Percentiles rank a stretch among this genome's conserved stretches.
Evolutionary conservation across 2,329 filamentous ascomycete species (phyloP).

Genomic region (Neofusicoccum parvum): DNA sequence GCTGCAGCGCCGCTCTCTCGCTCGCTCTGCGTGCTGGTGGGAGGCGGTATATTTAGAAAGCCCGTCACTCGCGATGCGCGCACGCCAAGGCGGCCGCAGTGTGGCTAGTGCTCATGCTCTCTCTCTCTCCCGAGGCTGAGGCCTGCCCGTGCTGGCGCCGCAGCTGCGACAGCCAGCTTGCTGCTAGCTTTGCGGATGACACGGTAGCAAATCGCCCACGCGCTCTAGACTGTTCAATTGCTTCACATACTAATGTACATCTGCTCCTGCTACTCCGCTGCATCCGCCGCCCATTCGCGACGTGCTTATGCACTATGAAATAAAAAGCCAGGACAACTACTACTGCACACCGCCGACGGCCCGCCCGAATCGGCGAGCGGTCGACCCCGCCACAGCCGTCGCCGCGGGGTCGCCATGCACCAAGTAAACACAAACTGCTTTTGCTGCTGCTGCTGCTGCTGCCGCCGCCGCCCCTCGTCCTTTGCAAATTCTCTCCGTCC

Average conservation of each 20-base stretch:
- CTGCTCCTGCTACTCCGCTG: not conserved
- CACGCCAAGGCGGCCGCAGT: not conserved
- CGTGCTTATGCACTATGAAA: not conserved
- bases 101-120: conserved; percentile 10
- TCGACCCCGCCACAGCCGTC: not conserved
- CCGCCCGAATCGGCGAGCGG: not conserved
- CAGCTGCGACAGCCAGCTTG: not conserved
- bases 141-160: not conserved
- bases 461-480: not conserved
- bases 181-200: not conserved
- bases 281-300: not conserved
- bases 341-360: not conserved
- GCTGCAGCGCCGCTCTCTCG: not conserved
- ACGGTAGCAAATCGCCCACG: not conserved
- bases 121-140: no score
- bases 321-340: not conserved
- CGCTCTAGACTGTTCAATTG: conserved; percentile 10
- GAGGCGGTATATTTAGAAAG: conserved; percentile 17
- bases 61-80: conserved; percentile 7
- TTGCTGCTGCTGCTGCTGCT: conserved; percentile 7
- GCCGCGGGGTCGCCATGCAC: not conserved
- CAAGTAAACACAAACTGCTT: conserved; percentile 7
- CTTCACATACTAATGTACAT: conserved; percentile 18
- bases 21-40: not conserved
- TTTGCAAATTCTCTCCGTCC: not conserved